These are phyloP conservation scores for Brassica cretica DNA, from an alignment of 345 rosid genomes.

Conservation along the genomic window DNA sequence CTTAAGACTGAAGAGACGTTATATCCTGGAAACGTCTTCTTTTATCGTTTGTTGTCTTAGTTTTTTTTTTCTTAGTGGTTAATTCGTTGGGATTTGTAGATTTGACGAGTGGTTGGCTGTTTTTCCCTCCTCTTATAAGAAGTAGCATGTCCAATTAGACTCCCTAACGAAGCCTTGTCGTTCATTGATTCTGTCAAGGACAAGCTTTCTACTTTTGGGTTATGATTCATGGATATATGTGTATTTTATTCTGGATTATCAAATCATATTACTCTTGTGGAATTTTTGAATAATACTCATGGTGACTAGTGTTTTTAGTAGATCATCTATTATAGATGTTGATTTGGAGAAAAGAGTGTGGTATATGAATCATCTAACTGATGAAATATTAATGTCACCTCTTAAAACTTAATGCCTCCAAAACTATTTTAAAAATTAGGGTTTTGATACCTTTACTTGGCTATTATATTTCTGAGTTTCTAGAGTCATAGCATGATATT, in stretches of 20 bases:
- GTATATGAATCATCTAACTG: neutral
- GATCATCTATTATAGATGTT: neutral
- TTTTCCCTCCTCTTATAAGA: neutral
- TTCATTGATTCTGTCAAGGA: neutral
- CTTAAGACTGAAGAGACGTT: neutral
- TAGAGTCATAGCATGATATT: no score
- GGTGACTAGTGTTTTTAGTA: neutral
- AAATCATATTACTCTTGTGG: neutral
- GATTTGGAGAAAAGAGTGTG: neutral
- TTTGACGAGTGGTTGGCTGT: neutral
- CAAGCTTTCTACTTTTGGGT: neutral
- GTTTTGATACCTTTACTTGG: no score
- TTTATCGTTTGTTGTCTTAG: no score
- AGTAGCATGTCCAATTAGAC: neutral
- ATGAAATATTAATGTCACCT: no score
- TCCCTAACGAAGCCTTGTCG: neutral
- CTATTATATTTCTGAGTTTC: no score
- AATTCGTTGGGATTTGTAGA: neutral
- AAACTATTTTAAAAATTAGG: no score
- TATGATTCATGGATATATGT: neutral
- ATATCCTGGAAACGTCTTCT: neutral
- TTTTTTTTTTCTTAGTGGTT: neutral
- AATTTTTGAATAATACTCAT: neutral
- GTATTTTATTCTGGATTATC: neutral
- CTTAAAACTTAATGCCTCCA: no score